Evolutionary conservation across 2,329 filamentous ascomycete genomes (phyloP).

Genomic region (Aspergillus floridensis): DNA sequence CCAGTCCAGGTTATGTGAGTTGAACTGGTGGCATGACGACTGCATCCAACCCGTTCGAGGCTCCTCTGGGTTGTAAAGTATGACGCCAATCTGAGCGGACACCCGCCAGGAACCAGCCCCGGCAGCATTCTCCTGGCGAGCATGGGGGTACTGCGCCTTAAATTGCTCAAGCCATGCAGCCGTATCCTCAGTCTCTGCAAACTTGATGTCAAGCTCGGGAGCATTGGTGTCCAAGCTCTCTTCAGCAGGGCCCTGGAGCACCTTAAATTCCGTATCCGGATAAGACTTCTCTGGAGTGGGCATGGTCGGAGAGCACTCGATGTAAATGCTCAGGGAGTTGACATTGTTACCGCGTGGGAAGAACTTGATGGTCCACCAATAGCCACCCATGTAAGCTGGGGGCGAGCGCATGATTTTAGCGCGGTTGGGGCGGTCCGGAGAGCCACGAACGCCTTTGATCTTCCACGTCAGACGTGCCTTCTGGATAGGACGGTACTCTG

Average conservation of each 20-base stretch:
- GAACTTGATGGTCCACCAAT: slow-evolving; percentile 66
- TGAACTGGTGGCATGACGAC: slow-evolving; percentile 59
- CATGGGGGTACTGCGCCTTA: slow-evolving; percentile 27
- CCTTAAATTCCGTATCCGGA: slow-evolving; percentile 41
- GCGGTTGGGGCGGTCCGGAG: slow-evolving; percentile 58
- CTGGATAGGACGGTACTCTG: slow-evolving; percentile 54
- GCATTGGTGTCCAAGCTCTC: slow-evolving; percentile 30
- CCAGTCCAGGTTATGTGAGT: slow-evolving; percentile 58
- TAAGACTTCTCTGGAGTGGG: slow-evolving; percentile 38
- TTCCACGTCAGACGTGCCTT: slow-evolving; percentile 59
- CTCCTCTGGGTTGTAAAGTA: slow-evolving; percentile 63
- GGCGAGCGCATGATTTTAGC: slow-evolving; percentile 59
- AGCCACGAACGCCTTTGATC: slow-evolving; percentile 59
- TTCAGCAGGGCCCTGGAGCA: slow-evolving; percentile 39
- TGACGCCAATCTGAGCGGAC: slow-evolving; percentile 60
- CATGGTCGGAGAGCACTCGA: slow-evolving; percentile 58
- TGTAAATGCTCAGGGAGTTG: slow-evolving; percentile 58
- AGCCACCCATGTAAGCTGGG: slow-evolving; percentile 55
- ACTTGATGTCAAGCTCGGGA: slow-evolving; percentile 34
- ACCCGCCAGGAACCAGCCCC: slow-evolving; percentile 42
- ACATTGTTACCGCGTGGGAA: slow-evolving; percentile 61
- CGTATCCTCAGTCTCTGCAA: slow-evolving; percentile 27
- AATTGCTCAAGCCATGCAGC: slow-evolving; percentile 32
- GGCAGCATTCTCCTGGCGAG: slow-evolving; percentile 7
- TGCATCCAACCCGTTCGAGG: slow-evolving; percentile 58